A percentile compares a stretch with the other conserved stretches of the same genome.
These are phyloP conservation scores for Xanthoceras sorbifolium DNA, from an alignment of 345 rosid species.

Conservation along the genomic window DNA sequence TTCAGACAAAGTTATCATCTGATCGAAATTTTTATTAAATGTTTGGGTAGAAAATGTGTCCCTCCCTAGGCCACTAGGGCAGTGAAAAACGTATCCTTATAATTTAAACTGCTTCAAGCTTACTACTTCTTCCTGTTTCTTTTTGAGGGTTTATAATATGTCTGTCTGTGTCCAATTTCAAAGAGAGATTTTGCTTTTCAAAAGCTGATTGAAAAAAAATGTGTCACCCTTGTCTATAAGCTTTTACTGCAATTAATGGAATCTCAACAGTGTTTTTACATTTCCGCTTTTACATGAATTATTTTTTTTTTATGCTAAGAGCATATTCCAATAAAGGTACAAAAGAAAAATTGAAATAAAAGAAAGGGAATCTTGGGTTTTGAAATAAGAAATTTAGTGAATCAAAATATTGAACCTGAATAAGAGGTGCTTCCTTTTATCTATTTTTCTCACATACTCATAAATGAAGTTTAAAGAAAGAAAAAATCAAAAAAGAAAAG, in stretches of 20 bases:
- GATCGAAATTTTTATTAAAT: neutral
- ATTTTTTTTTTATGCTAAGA: neutral
- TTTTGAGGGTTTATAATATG: neutral
- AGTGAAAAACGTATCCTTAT: neutral
- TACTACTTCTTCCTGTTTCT: neutral
- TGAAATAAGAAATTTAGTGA: neutral
- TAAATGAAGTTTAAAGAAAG: neutral
- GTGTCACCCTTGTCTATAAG: neutral
- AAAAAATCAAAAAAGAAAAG: neutral
- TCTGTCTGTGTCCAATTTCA: neutral
- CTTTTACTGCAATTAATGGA: neutral
- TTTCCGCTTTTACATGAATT: neutral
- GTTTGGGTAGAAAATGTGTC: neutral
- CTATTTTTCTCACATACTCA: neutral
- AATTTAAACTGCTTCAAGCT: neutral
- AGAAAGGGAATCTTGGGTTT: neutral
- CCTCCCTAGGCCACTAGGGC: neutral
- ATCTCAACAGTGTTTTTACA: neutral
- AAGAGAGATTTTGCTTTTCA: neutral
- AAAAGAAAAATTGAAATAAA: neutral
- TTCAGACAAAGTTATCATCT: neutral
- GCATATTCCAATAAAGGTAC: neutral
- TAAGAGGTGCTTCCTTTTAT: neutral
- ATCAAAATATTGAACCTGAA: neutral
- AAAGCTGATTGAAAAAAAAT: neutral